Evolutionary conservation across 257 asterid genomes (phyloP).

Genomic region (Nyctanthes arbortristis): DNA sequence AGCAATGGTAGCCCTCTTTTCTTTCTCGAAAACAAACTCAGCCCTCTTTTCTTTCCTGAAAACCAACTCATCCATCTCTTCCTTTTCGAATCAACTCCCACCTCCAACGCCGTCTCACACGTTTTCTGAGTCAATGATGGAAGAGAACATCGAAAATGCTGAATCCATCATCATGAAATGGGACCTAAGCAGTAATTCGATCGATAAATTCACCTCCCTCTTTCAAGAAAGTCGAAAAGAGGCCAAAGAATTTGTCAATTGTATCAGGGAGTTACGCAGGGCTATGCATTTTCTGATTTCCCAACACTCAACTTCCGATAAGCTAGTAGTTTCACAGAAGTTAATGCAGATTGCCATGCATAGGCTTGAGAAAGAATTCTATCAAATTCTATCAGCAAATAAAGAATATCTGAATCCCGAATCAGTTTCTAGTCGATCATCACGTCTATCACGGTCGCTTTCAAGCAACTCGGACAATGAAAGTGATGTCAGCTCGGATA

Average conservation of each 20-base stretch:
- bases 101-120: constrained; percentile 26
- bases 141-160: constrained; percentile 43
- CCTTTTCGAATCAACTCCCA: constrained; percentile 28
- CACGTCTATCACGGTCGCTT: constrained; percentile 31
- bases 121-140: constrained; percentile 47
- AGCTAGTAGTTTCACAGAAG: constrained; percentile 52
- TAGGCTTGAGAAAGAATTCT: constrained; percentile 59
- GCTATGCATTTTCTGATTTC: constrained; percentile 60
- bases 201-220: constrained; percentile 38
- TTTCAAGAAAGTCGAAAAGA: constrained; percentile 50
- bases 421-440: constrained; percentile 51
- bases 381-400: constrained; percentile 49
- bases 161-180: constrained; percentile 46
- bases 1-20: constrained; percentile 28
- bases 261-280: constrained; percentile 45
- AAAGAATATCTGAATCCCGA: constrained; percentile 48
- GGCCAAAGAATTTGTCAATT: constrained; percentile 47
- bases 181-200: constrained; percentile 43
- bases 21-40: constrained; percentile 27
- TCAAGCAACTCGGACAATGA: constrained; percentile 43
- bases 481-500: constrained; percentile 25
- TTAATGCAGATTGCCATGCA: constrained; percentile 64
- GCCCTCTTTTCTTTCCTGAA: constrained; percentile 31
- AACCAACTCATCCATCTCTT: constrained; percentile 26
- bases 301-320: constrained; percentile 36